These are phyloP conservation scores for Teratosphaeria destructans DNA, from an alignment of 2,329 filamentous ascomycete species.

Conservation along the genomic window DNA sequence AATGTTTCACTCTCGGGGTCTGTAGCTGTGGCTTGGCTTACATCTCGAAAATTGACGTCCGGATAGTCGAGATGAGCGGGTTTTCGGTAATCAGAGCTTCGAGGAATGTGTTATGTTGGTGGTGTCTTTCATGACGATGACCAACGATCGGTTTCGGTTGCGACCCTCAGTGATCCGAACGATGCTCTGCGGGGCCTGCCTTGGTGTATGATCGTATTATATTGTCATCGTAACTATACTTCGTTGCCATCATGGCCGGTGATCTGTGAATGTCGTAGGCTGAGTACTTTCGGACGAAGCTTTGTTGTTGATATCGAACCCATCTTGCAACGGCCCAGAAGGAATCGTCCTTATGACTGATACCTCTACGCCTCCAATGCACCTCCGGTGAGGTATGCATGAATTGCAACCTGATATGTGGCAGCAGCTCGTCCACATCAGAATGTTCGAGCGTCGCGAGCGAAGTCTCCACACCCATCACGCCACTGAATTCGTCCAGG, in stretches of 20 bases:
- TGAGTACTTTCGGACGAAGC: background rate
- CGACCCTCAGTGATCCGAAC: background rate
- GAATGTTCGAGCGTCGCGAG: background rate
- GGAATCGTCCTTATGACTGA: background rate
- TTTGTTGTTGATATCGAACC: background rate
- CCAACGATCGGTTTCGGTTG: constrained; percentile 1
- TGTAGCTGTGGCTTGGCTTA: background rate
- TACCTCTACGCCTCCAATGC: background rate
- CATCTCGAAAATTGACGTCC: constrained; percentile 11
- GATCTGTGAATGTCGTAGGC: background rate
- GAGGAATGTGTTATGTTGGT: constrained; percentile 10
- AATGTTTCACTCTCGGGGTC: background rate
- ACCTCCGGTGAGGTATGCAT: background rate
- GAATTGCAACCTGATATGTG: background rate
- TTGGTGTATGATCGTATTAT: background rate
- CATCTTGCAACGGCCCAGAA: background rate
- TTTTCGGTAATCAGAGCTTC: constrained; percentile 4
- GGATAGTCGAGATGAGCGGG: constrained; percentile 10
- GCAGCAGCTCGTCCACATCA: background rate
- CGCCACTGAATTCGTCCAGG: background rate
- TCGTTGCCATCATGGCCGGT: background rate
- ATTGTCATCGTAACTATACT: background rate
- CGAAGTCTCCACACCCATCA: background rate
- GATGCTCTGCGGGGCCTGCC: background rate
- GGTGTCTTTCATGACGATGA: constrained; percentile 6